These are phyloP conservation scores for Ustilaginoidea virens DNA, from an alignment of 2,329 filamentous ascomycete species.

Conservation along the genomic window DNA sequence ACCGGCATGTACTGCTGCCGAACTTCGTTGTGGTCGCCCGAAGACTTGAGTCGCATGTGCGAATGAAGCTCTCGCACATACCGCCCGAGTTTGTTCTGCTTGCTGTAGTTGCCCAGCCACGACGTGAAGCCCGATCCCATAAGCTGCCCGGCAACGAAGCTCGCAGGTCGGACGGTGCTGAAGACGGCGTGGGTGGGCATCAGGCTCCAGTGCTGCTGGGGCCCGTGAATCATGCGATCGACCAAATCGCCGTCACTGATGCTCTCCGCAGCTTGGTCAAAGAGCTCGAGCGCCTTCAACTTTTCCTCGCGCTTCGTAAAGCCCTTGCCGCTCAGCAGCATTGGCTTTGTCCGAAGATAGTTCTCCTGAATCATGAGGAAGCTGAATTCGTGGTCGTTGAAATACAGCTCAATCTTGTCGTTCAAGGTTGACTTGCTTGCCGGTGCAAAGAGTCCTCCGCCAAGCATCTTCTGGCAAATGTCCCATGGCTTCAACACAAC, in stretches of 20 bases:
- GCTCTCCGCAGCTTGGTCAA: slow-evolving; percentile 79
- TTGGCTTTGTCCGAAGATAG: slow-evolving; percentile 73
- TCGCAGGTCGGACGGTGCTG: slow-evolving; percentile 83
- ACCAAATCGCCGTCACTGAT: slow-evolving; percentile 96
- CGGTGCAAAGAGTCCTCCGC: slow-evolving; percentile 68
- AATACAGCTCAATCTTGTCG: slow-evolving; percentile 97
- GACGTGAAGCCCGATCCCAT: slow-evolving; percentile 63
- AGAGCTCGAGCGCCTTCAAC: slow-evolving; percentile 72
- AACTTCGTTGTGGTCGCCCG: slow-evolving; percentile 83
- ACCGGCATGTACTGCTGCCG: slow-evolving; percentile 87
- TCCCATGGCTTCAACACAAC: slow-evolving; percentile 96
- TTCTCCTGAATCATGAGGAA: slow-evolving; percentile 98
- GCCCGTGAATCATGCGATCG: slow-evolving; percentile 95
- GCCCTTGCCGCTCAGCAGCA: slow-evolving; percentile 37
- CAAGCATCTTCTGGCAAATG: slow-evolving; percentile 86
- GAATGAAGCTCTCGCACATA: slow-evolving; percentile 88
- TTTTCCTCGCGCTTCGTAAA: slow-evolving; percentile 52
- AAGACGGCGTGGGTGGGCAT: slow-evolving; percentile 96
- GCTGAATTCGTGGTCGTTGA: slow-evolving; percentile 98
- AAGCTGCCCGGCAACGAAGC: slow-evolving; percentile 69
- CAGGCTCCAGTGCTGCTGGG: slow-evolving; percentile 93
- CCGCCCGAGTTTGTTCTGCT: slow-evolving; percentile 59
- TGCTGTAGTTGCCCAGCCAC: slow-evolving; percentile 95
- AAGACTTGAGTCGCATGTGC: slow-evolving; percentile 85
- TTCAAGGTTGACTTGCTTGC: slow-evolving; percentile 79